A percentile compares a stretch with the other conserved stretches of the same genome.
Evolutionary conservation across 495 filamentous ascomycete genomes (phyloP).

Genomic region (Aspergillus baeticus): DNA sequence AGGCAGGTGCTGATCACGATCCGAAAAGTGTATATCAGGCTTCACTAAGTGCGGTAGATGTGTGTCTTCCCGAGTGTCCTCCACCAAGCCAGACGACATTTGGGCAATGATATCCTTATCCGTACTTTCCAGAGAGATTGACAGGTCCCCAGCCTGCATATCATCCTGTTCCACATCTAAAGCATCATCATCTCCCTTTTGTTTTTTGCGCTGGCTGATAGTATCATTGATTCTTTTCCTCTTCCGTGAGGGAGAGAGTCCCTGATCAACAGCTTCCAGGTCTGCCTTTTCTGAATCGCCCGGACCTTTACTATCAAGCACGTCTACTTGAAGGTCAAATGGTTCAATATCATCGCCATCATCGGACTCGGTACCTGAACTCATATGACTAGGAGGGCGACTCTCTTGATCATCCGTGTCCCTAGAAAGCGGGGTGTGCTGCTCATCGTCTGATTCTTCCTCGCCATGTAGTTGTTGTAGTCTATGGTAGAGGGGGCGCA

Average conservation of each 20-base stretch:
- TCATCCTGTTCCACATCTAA: slow-evolving; percentile 50
- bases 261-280: not conserved
- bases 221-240: slow-evolving; percentile 65
- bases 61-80: not conserved
- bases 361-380: slow-evolving; percentile 62
- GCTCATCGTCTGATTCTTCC: slow-evolving; percentile 63
- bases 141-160: not conserved
- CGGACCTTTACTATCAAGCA: slow-evolving; percentile 3
- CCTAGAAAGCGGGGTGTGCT: slow-evolving; percentile 55
- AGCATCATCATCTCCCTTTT: slow-evolving; percentile 76
- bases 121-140: not conserved
- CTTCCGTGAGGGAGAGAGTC: slow-evolving; percentile 54
- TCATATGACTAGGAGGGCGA: slow-evolving; percentile 74
- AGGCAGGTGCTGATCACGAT: not conserved
- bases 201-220: slow-evolving; percentile 63
- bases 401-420: slow-evolving; percentile 85
- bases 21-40: slow-evolving; percentile 1
- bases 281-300: not conserved
- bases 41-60: not conserved
- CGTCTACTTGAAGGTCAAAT: slow-evolving; percentile 14
- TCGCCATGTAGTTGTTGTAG: slow-evolving; percentile 54
- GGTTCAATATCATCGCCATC: slow-evolving; percentile 53
- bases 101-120: slow-evolving; percentile 3
- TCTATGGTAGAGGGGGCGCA: slow-evolving; percentile 57
- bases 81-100: not conserved